These are phyloP conservation scores for Puccinellia tenuiflora DNA, from an alignment of 176 grass and related monocot species.

Conservation along the genomic window DNA sequence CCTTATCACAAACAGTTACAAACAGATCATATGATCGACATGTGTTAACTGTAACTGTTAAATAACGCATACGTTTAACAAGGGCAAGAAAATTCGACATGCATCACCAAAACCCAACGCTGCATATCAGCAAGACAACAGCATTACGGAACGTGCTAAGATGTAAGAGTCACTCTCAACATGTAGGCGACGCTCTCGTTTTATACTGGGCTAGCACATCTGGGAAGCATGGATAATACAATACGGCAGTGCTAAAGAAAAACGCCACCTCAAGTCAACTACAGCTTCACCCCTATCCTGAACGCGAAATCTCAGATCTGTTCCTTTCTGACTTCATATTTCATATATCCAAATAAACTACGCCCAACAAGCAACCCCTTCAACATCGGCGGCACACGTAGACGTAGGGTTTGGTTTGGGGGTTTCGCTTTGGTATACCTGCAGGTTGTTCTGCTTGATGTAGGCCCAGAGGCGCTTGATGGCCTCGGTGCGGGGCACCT, in stretches of 20 bases:
- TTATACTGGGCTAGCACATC: neutral
- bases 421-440: conserved; percentile 34
- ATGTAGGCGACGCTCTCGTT: neutral
- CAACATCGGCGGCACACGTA: no score
- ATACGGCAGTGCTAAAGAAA: neutral
- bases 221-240: neutral
- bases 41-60: neutral
- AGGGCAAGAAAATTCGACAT: neutral
- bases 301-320: neutral
- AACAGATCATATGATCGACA: neutral
- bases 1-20: neutral
- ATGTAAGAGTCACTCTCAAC: neutral
- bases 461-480: conserved; percentile 86
- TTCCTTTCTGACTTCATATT: neutral
- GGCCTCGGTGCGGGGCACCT: conserved; percentile 76
- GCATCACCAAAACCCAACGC: neutral
- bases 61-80: neutral
- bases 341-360: neutral
- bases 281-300: neutral
- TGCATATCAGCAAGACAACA: neutral
- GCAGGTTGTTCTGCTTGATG: conserved; percentile 83
- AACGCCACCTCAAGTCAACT: neutral
- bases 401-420: neutral
- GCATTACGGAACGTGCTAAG: neutral
- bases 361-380: neutral